Evolutionary conservation across 1,284 basidiomycete species (phyloP), one percentile per base, ranked within the genome.

Genomic region (Ganoderma meredithae): DNA sequence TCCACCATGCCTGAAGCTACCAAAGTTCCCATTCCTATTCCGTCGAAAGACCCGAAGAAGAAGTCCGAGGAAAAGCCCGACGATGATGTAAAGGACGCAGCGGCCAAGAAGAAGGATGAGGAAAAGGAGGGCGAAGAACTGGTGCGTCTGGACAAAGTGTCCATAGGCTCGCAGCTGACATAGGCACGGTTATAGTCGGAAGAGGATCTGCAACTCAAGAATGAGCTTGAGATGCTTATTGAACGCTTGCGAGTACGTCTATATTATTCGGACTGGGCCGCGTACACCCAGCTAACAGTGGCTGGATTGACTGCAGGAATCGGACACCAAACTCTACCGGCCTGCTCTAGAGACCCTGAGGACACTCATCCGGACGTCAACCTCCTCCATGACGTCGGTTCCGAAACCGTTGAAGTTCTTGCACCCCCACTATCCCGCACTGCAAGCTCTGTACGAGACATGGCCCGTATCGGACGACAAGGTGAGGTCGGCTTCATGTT

Each of bases 331-430:
- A 27, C 86, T 99, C 49, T 95, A 99, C 81, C 86, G 92, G 31
- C 93, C 97, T 36, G 96, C 97, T 22, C 87, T 99, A 40, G 98
- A 99, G 83, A 96, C 95, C 1, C 86, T 99, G 19, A 89, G 97
- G 66, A 97, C 94, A 27, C 85, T 99, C 49, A 99, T 99, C 76
- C 87, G 96, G 76, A 99, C 98, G 4, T 97, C 96, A 27, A 99
- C 98, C 4, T 97, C 95, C 25, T 99, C 96, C 8, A 99, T 99
- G 97, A 99, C 98, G n/a, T 97, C 95, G 17, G 98, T 99, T 15
- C 98, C 98, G 3, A 99, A 99, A 84, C 98, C 98, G 43, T 88
- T 99, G 72, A 99, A 99, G 82, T 99, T 99, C 83, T 88, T 99
- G 60, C 92, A 97, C 69, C 97, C 97, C 36, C 94, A 97, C 78